Conservation (phyloP, 495 filamentous ascomycete species). For the Articulospora tetracladia region DNA sequence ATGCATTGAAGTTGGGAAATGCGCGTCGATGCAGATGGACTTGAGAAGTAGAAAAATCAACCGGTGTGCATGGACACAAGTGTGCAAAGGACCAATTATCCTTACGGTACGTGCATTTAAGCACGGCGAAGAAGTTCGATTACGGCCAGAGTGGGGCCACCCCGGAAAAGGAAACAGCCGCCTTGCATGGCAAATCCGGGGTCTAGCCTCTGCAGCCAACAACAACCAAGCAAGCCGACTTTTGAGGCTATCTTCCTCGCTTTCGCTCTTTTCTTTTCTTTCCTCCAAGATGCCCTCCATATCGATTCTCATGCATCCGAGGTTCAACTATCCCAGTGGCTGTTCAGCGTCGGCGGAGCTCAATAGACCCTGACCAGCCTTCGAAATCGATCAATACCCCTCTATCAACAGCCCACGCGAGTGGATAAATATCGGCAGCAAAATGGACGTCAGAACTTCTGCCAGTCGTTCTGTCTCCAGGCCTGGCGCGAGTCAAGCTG, state of each 20-base stretch:
- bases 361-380: not conserved
- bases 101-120: too few relatives aligned
- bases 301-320: not conserved
- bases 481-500: not conserved
- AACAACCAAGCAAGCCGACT: not conserved
- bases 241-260: too few relatives aligned
- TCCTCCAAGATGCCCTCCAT: not conserved
- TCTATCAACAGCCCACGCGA: not conserved
- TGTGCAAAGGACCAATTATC: too few relatives aligned
- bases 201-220: not conserved
- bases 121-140: too few relatives aligned
- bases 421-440: not conserved
- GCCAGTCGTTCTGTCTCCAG: not conserved
- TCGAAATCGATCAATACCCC: not conserved
- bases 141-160: not conserved
- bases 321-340: not conserved
- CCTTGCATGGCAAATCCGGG: not conserved
- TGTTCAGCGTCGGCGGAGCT: not conserved
- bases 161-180: not conserved
- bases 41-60: too few relatives aligned
- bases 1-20: too few relatives aligned
- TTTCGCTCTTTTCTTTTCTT: not conserved
- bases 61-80: too few relatives aligned
- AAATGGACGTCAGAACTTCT: conserved; percentile 6
- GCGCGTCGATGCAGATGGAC: too few relatives aligned